phyloP scores from a whole-genome alignment of 148 eudicot species.

The Cornus controversa region DNA sequence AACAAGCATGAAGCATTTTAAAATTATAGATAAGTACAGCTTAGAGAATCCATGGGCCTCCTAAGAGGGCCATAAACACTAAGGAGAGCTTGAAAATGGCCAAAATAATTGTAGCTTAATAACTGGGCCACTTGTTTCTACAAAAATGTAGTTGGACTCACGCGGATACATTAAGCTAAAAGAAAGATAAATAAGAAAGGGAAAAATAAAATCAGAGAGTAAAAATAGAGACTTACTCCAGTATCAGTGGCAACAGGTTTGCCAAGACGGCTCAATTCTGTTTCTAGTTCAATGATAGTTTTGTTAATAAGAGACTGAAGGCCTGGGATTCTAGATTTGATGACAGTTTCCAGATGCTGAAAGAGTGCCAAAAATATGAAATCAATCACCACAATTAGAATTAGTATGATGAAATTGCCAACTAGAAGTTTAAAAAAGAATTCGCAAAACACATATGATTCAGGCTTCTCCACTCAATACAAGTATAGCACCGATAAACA shows the following conservation, averaged over 20 bases:
- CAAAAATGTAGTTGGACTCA: neutral
- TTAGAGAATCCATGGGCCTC: neutral
- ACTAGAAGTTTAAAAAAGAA: no score
- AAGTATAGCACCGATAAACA: neutral
- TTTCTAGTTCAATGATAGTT: slow-evolving; percentile 83
- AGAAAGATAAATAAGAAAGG: neutral
- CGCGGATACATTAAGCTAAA: neutral
- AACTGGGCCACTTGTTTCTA: neutral
- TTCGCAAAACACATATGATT: neutral
- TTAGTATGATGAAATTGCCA: neutral
- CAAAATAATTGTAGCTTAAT: neutral
- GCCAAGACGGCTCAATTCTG: slow-evolving; percentile 95
- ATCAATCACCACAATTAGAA: neutral
- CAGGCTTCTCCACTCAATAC: neutral
- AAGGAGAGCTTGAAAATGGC: neutral
- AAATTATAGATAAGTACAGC: neutral
- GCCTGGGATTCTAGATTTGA: slow-evolving; percentile 96
- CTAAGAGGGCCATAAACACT: slow-evolving; percentile 1
- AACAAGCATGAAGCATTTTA: slow-evolving; percentile 11
- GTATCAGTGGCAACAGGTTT: slow-evolving; percentile 93
- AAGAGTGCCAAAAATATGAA: slow-evolving; percentile 4
- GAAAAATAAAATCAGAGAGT: neutral
- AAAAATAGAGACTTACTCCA: slow-evolving; percentile 62
- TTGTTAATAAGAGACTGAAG: slow-evolving; percentile 95
- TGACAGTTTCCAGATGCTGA: slow-evolving; percentile 93